These are phyloP conservation scores for Candida dendrica DNA, from an alignment of 805 yeast genomes.

Conservation along the genomic window DNA sequence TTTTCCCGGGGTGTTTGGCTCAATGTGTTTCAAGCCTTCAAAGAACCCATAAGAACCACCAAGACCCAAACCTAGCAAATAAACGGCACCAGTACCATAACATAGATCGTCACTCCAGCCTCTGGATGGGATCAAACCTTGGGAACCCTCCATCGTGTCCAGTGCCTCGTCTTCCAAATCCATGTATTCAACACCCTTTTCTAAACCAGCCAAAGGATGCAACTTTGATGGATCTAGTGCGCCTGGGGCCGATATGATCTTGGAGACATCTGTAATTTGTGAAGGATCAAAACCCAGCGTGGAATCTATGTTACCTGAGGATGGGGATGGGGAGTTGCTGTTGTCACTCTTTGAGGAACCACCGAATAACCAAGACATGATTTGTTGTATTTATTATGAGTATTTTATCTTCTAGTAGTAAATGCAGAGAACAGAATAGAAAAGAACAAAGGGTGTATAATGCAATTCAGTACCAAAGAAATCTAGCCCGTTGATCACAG, in stretches of 20 bases:
- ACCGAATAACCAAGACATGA: slow-evolving; percentile 25
- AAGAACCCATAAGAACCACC: slow-evolving; percentile 88
- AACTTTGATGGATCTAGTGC: slow-evolving; percentile 63
- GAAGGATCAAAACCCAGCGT: slow-evolving; percentile 56
- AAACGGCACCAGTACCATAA: slow-evolving; percentile 95
- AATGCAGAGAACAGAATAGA: too few relatives aligned
- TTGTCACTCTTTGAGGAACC: slow-evolving; percentile 18
- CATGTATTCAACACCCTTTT: slow-evolving; percentile 80
- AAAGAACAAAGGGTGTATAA: too few relatives aligned
- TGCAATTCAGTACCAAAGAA: too few relatives aligned
- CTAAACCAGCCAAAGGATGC: slow-evolving; percentile 91
- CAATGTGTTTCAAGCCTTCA: slow-evolving; percentile 78
- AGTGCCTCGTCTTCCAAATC: slow-evolving; percentile 83
- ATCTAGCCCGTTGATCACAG: too few relatives aligned
- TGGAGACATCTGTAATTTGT: slow-evolving; percentile 55
- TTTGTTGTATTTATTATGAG: background rate
- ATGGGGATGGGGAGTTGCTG: slow-evolving; percentile 10
- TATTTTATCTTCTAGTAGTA: too few relatives aligned
- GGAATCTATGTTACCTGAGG: slow-evolving; percentile 12
- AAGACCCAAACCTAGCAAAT: slow-evolving; percentile 73
- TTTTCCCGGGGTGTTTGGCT: slow-evolving; percentile 69
- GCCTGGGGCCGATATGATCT: slow-evolving; percentile 52
- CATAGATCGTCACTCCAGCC: slow-evolving; percentile 97
- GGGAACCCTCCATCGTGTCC: slow-evolving; percentile 75
- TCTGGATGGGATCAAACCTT: slow-evolving; percentile 89